Base-by-base conservation (phyloP, 2,329 filamentous ascomycete species). In the Teratosphaeria epicoccoides region DNA sequence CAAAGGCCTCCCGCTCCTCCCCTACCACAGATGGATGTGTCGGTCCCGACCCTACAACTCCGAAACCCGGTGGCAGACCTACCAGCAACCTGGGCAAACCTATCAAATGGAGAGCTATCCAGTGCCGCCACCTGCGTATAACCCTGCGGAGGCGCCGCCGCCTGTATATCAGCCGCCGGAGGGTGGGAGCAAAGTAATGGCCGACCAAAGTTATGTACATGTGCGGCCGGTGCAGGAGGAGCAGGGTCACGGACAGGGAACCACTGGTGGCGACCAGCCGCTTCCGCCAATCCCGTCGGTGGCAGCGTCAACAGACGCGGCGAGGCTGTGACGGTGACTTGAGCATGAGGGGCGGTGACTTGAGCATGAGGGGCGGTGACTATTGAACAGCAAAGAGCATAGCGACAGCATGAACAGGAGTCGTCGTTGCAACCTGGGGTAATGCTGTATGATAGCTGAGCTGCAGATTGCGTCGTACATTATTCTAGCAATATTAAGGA, bases 1-100 rank as follows among this genome's bases (percentile, higher is more conserved):
- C 55, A 83, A 82, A 66, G 85, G 85, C 1, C 71, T 82, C 33
- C 72, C 75, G 17, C 83, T 86, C 14, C 69, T 89, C 29, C 70
- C 68, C 55, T 91, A 91, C 64, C 86, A 93, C 68, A 73, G 83
- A 29, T 69, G 66, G 66, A 66, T 68, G 62, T 51, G 55, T 40
- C 46, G 52, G 49, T 47, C 56, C 49, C 51, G 46, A 26, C 55
- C 49, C 22, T 51, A 54, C 37, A 51, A 58, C 46, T 45, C 52
- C 22, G 53, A 60, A 50, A 43, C 57, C 44, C 53, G 55, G 29
- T 37, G 26, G 24, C 20, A 29, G 11, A 37, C 17, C 10, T 43
- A 58, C 24, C 52, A 57, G 10, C 43, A 57, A 61, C 43, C 58
- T 56, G 43, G 23, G 59, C 53, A 60, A 43, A 52, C 55, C 20